Percentiles rank a stretch among this genome's conserved stretches.
Conservation (phyloP, 176 grass and related monocot species). For the Aegilops tauschii region DNA sequence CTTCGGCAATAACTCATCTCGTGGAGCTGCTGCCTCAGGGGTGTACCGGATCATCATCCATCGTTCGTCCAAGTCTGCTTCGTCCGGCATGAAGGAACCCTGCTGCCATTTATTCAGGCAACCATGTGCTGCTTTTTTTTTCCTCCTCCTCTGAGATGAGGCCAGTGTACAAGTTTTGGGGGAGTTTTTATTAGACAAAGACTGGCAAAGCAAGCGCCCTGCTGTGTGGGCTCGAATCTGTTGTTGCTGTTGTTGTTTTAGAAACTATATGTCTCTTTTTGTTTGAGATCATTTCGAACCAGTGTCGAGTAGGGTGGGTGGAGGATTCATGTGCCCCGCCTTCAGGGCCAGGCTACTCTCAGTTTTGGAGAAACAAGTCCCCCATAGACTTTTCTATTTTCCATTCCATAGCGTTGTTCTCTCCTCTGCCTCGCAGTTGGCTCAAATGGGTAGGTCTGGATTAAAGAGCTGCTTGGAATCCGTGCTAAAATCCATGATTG, state of each 20-base stretch:
- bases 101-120: slow-evolving; percentile 7
- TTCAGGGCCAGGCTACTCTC: not conserved
- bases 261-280: not conserved
- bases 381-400: no score
- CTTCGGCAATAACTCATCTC: not conserved
- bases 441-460: no score
- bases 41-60: not conserved
- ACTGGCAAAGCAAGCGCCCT: slow-evolving; percentile 19
- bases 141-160: not conserved
- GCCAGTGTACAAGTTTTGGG: slow-evolving; percentile 38
- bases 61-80: not conserved
- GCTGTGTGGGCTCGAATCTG: not conserved
- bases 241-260: not conserved
- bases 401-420: no score
- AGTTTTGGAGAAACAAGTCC: slow-evolving; percentile 12
- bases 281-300: not conserved
- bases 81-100: slow-evolving; percentile 3
- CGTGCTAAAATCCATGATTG: no score
- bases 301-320: not conserved
- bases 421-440: no score
- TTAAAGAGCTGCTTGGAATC: no score
- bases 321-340: not conserved
- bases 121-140: slow-evolving; percentile 4
- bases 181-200: slow-evolving; percentile 26
- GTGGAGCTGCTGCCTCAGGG: not conserved